Evolutionary conservation across 148 eudicot species (phyloP).

Genomic region (Mesembryanthemum crystallinum): DNA sequence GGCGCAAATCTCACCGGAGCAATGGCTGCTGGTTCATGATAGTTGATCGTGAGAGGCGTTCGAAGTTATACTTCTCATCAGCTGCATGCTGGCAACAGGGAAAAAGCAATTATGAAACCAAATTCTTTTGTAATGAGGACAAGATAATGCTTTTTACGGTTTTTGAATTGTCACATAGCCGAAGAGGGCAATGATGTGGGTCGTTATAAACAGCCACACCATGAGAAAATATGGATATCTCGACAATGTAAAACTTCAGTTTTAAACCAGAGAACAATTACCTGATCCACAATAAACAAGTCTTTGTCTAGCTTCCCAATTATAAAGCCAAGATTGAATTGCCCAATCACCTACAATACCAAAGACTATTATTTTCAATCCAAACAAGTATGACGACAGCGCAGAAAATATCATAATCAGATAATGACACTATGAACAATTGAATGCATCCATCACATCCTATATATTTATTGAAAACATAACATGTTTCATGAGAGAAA

Average conservation of each 20-base stretch:
- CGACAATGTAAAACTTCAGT: background rate
- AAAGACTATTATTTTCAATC: background rate
- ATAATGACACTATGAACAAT: background rate
- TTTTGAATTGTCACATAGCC: background rate
- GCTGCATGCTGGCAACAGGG: conserved; percentile 80
- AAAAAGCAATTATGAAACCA: background rate
- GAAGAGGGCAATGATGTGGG: background rate
- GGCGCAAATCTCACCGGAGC: conserved; percentile 49
- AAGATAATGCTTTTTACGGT: background rate
- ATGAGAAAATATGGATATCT: conserved; percentile 6
- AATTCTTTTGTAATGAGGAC: background rate
- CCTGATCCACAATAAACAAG: conserved; percentile 97
- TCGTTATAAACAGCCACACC: background rate
- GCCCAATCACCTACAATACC: conserved; percentile 68
- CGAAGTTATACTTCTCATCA: conserved; percentile 95
- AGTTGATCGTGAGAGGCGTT: conserved; percentile 72
- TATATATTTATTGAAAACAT: background rate
- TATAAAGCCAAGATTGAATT: conserved; percentile 94
- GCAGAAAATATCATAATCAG: background rate
- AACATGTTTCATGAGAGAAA: background rate
- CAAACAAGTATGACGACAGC: background rate
- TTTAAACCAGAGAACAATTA: conserved; percentile 18
- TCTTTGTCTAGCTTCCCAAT: conserved; percentile 84
- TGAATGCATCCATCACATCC: background rate
- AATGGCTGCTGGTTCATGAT: conserved; percentile 90